Evolutionary conservation across 2,329 filamentous ascomycete species (phyloP).

Genomic region (Ilyonectria robusta): DNA sequence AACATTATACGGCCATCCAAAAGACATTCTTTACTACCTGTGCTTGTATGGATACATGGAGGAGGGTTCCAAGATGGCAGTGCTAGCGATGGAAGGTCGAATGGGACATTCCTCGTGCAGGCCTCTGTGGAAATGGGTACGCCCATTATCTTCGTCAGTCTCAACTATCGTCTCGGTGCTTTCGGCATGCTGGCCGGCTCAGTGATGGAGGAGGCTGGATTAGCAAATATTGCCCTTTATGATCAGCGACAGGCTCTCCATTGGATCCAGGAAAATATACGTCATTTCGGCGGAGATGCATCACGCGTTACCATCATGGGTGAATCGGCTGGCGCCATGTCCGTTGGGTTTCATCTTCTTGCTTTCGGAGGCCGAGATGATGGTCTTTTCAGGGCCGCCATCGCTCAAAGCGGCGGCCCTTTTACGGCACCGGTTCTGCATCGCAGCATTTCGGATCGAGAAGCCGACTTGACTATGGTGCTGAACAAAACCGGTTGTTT

Average conservation of each 20-base stretch:
- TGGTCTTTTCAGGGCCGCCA: slow-evolving; percentile 63
- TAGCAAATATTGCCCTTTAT: slow-evolving; percentile 2
- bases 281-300: slow-evolving; percentile 52
- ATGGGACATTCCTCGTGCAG: too few species aligned
- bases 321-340: slow-evolving; percentile 62
- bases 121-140: too few species aligned
- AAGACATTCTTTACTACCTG: too few species aligned
- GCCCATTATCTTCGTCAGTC: too few species aligned
- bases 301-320: slow-evolving; percentile 30
- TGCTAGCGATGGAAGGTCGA: too few species aligned
- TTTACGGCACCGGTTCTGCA: background rate
- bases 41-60: too few species aligned
- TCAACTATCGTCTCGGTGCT: too few species aligned
- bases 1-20: too few species aligned
- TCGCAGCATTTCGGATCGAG: background rate
- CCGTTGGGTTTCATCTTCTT: slow-evolving; percentile 60
- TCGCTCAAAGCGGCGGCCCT: slow-evolving; percentile 61
- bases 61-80: too few species aligned
- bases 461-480: slow-evolving; percentile 1
- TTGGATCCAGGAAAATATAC: slow-evolving; percentile 55
- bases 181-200: too few species aligned
- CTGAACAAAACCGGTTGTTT: background rate
- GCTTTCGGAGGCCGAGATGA: slow-evolving; percentile 62
- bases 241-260: slow-evolving; percentile 54
- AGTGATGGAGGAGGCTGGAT: too few species aligned